phyloP scores from a whole-genome alignment of 345 rosid species.

The Alliaria petiolata region DNA sequence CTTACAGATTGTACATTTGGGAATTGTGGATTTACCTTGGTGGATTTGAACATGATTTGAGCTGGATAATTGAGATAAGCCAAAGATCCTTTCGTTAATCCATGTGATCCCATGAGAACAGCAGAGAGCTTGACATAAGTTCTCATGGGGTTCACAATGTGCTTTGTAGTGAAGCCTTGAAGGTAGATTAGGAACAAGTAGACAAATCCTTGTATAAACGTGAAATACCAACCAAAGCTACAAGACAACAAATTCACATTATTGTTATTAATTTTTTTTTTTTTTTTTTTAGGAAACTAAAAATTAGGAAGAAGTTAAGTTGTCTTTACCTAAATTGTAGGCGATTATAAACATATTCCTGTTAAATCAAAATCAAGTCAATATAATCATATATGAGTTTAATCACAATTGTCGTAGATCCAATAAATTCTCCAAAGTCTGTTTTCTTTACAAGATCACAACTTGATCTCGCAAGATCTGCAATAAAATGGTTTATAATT shows the following conservation, averaged over 20 bases:
- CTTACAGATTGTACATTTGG: not conserved
- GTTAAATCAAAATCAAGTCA: slow-evolving; percentile 31
- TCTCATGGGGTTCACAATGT: slow-evolving; percentile 95
- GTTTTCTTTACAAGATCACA: slow-evolving; percentile 10
- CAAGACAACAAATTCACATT: slow-evolving; percentile 9
- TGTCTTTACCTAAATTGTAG: slow-evolving; percentile 76
- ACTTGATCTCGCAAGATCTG: not conserved
- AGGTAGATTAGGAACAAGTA: slow-evolving; percentile 79
- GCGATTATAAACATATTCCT: slow-evolving; percentile 98
- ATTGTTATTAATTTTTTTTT: not conserved
- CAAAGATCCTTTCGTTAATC: slow-evolving; percentile 90
- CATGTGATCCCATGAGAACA: slow-evolving; percentile 98
- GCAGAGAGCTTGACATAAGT: slow-evolving; percentile 94
- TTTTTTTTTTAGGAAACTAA: not conserved
- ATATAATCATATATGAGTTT: not conserved
- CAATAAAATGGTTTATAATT: not conserved
- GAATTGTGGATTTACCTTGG: slow-evolving; percentile 49
- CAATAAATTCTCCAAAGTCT: not conserved
- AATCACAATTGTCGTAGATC: not conserved
- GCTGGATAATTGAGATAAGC: slow-evolving; percentile 99
- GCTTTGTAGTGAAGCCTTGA: slow-evolving; percentile 87
- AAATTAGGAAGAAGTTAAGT: not conserved
- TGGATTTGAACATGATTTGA: slow-evolving; percentile 98
- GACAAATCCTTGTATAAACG: slow-evolving; percentile 96
- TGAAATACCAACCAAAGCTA: slow-evolving; percentile 99